Percentiles rank a stretch among this genome's conserved stretches.
Conservation (phyloP, 2,329 filamentous ascomycete species). For the Onygenales sp. region DNA sequence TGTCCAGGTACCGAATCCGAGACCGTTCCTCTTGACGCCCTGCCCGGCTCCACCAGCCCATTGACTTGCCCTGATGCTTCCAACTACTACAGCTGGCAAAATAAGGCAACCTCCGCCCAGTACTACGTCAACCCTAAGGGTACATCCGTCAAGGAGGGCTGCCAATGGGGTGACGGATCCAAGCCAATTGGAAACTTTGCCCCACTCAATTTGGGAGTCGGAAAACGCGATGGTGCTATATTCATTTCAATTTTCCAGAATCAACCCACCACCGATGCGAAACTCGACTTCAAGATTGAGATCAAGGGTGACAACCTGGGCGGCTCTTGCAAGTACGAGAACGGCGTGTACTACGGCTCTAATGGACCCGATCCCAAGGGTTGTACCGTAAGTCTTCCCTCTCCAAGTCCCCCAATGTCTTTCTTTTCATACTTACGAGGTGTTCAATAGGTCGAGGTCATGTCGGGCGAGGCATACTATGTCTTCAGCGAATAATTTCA, state of each 20-base stretch:
- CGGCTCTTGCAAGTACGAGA: constrained; percentile 55
- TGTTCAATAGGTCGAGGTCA: constrained; percentile 35
- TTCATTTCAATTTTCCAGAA: constrained; percentile 84
- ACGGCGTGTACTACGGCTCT: constrained; percentile 52
- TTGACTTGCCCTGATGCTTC: constrained; percentile 67
- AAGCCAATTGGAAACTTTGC: constrained; percentile 68
- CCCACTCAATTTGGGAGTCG: constrained; percentile 76
- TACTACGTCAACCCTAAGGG: constrained; percentile 93
- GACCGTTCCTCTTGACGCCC: constrained; percentile 63
- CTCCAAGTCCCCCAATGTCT: background rate
- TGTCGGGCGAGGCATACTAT: constrained; percentile 42
- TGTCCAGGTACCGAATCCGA: constrained; percentile 62
- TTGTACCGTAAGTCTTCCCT: constrained; percentile 63
- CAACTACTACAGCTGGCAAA: constrained; percentile 70
- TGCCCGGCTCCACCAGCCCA: constrained; percentile 48
- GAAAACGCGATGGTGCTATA: constrained; percentile 57
- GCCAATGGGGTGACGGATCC: constrained; percentile 61
- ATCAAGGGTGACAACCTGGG: constrained; percentile 57
- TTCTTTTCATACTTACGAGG: constrained; percentile 7
- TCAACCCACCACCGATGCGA: constrained; percentile 58
- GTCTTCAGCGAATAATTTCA: constrained; percentile 24
- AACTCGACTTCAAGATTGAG: constrained; percentile 69
- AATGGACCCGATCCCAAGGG: constrained; percentile 46
- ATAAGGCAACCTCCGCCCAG: constrained; percentile 71
- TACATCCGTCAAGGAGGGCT: constrained; percentile 55